Conservation (phyloP, 352 stramenopile species). For the Pythium sukuiense region DNA sequence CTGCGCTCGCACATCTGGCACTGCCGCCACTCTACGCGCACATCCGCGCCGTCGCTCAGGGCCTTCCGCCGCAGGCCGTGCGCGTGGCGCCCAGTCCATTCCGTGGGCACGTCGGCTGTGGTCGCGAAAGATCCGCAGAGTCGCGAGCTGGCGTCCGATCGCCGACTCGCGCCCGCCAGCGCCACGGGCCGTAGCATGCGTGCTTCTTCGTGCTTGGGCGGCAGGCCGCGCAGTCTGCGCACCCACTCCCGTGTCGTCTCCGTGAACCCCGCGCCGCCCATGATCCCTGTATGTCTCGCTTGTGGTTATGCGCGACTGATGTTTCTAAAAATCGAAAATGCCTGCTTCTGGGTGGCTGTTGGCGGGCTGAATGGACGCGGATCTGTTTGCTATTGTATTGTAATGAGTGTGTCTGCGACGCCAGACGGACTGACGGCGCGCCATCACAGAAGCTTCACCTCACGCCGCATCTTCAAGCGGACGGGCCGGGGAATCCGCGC, state of each 20-base stretch:
- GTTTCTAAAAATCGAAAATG: neutral
- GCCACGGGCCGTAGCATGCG: slow-evolving; percentile 60
- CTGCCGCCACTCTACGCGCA: slow-evolving; percentile 35
- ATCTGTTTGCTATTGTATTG: neutral
- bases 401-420: neutral
- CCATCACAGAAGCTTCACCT: neutral
- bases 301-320: neutral
- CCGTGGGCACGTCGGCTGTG: slow-evolving; percentile 43
- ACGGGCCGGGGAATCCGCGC: neutral
- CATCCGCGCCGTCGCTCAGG: slow-evolving; percentile 41
- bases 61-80: slow-evolving; percentile 40
- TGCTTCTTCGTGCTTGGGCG: slow-evolving; percentile 57
- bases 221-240: slow-evolving; percentile 42
- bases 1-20: slow-evolving; percentile 63
- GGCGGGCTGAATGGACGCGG: neutral
- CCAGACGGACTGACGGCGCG: neutral
- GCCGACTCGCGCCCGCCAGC: slow-evolving; percentile 66
- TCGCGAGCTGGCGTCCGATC: slow-evolving; percentile 45
- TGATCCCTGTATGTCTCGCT: slow-evolving; percentile 16
- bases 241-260: slow-evolving; percentile 50
- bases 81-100: neutral
- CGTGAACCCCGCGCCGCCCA: slow-evolving; percentile 40
- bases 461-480: slow-evolving; percentile 8
- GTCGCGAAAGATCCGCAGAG: slow-evolving; percentile 65
- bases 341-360: neutral